Evolutionary conservation across 108 stramenopile species (phyloP).

Genomic region (Cyclotella sp.): DNA sequence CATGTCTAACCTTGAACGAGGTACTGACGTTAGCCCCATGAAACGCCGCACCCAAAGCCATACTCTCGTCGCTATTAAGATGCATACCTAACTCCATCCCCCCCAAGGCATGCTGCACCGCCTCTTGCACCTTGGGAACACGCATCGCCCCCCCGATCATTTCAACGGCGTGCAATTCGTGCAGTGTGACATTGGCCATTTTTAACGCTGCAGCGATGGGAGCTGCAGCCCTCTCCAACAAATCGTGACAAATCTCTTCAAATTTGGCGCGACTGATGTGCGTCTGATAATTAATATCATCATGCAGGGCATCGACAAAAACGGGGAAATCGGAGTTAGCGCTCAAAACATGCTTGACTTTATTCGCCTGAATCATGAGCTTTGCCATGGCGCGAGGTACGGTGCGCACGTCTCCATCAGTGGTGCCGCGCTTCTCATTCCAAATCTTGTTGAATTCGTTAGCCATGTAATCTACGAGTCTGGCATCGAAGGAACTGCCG

Average conservation of each 20-base stretch:
- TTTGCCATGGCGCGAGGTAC: constrained; percentile 94
- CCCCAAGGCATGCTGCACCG: constrained; percentile 57
- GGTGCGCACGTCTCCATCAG: constrained; percentile 82
- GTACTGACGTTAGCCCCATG: constrained; percentile 97
- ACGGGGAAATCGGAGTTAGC: constrained; percentile 97
- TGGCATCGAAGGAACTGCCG: constrained; percentile 87
- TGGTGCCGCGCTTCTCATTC: constrained; percentile 60
- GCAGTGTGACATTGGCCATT: constrained; percentile 81
- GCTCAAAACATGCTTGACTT: constrained; percentile 97
- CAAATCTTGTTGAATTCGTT: constrained; percentile 93
- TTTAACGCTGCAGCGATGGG: constrained; percentile 84
- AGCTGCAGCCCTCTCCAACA: constrained; percentile 80
- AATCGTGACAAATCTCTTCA: constrained; percentile 84
- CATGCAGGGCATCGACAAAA: constrained; percentile 92
- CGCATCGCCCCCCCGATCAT: constrained; percentile 99
- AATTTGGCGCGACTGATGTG: constrained; percentile 89
- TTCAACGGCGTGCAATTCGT: constrained; percentile 94
- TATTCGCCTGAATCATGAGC: constrained; percentile 95
- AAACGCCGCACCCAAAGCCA: constrained; percentile 98
- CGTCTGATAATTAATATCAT: constrained; percentile 87
- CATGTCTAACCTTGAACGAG: constrained; percentile 97
- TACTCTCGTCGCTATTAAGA: constrained; percentile 99
- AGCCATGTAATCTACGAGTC: constrained; percentile 92
- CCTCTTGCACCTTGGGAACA: constrained; percentile 94
- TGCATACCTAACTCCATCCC: constrained; percentile 94